Percentiles rank a stretch among this genome's conserved stretches.
phyloP scores from a whole-genome alignment of 2,329 filamentous ascomycete genomes.

The Lachnellula suecica region DNA sequence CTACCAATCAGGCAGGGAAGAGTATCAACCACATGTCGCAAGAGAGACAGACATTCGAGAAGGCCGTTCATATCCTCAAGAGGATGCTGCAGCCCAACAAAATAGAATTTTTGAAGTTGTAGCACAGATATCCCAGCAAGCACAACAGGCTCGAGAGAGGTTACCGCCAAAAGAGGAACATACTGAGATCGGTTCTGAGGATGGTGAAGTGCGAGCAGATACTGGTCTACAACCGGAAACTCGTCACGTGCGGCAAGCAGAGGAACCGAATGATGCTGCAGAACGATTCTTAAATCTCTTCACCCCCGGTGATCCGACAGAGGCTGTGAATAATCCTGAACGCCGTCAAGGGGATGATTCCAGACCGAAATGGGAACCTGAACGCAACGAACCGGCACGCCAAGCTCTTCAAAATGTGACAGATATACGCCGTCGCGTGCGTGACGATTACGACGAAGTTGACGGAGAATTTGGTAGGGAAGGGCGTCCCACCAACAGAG shows the following conservation, averaged over 20 bases:
- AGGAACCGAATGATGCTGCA: slow-evolving; percentile 35
- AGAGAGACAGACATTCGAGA: slow-evolving; percentile 1
- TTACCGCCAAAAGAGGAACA: slow-evolving; percentile 19
- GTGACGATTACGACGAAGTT: slow-evolving; percentile 18
- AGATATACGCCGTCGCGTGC: slow-evolving; percentile 13
- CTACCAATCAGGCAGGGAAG: slow-evolving; percentile 17
- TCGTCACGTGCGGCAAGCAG: slow-evolving; percentile 8
- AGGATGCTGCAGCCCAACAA: slow-evolving; percentile 21
- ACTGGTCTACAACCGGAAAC: slow-evolving; percentile 9
- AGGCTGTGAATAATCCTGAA: slow-evolving; percentile 7
- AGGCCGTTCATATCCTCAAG: slow-evolving; percentile 6
- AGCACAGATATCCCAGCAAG: slow-evolving; percentile 29
- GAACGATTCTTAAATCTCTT: slow-evolving; percentile 39
- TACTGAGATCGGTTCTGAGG: slow-evolving; percentile 35
- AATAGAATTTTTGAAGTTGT: slow-evolving; percentile 28
- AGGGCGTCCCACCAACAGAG: slow-evolving; percentile 10
- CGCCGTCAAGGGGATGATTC: slow-evolving; percentile 11
- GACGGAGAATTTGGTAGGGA: slow-evolving; percentile 4
- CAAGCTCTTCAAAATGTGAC: slow-evolving; percentile 10
- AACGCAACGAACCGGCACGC: slow-evolving; percentile 12
- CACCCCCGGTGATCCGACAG: slow-evolving; percentile 23
- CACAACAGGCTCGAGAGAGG: slow-evolving; percentile 22
- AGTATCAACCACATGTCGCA: background rate
- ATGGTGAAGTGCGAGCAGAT: slow-evolving; percentile 35
- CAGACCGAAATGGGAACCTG: slow-evolving; percentile 18